Evolutionary conservation across 2,329 filamentous ascomycete genomes (phyloP).

Genomic region (Cladosporium colombiae): DNA sequence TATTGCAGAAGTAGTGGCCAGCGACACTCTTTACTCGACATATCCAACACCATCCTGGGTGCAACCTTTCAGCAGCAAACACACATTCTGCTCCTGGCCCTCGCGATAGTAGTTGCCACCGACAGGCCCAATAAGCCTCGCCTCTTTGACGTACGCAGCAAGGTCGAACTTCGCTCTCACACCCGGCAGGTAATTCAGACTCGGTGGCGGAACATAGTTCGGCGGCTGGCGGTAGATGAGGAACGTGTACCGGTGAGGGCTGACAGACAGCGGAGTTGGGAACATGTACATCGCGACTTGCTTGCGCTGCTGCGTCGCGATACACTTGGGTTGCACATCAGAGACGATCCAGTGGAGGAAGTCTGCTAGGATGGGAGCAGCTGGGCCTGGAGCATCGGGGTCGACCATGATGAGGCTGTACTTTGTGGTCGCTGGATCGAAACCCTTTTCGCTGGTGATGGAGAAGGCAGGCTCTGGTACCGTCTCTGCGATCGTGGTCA

Average conservation of each 20-base stretch:
- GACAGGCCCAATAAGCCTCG: conserved; percentile 24
- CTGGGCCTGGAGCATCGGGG: conserved; percentile 29
- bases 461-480: conserved; percentile 24
- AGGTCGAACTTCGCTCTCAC: conserved; percentile 27
- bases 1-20: background rate
- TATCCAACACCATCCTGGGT: conserved; percentile 15
- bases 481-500: conserved; percentile 24
- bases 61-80: background rate
- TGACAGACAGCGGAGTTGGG: conserved; percentile 26
- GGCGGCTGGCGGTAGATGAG: conserved; percentile 31
- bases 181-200: conserved; percentile 21
- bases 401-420: conserved; percentile 32
- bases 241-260: conserved; percentile 28
- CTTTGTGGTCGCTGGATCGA: conserved; percentile 28
- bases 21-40: background rate
- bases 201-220: conserved; percentile 26
- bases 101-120: conserved; percentile 25
- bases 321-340: conserved; percentile 29
- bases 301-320: conserved; percentile 24
- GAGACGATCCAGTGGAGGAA: conserved; percentile 29
- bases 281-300: conserved; percentile 25
- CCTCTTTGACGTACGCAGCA: conserved; percentile 23
- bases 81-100: background rate
- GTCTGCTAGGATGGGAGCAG: conserved; percentile 22
- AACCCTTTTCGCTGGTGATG: conserved; percentile 28